Evolutionary conservation across 116 monocot genomes (phyloP), one percentile per base, ranked within the genome.

Genomic region (Trichopus zeylanicus): DNA sequence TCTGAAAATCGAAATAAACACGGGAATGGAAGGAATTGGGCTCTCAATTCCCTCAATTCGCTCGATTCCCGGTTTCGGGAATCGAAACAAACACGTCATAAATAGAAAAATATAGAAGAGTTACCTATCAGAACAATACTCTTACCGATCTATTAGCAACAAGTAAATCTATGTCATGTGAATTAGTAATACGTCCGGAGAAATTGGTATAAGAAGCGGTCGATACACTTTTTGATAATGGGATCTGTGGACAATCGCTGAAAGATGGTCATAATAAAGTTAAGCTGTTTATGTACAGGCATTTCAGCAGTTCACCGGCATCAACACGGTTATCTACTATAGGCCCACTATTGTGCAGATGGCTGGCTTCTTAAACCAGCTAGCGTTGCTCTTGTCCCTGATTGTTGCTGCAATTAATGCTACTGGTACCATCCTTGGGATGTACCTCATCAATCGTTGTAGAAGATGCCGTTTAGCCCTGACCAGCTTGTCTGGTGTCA

Each of bases 291-390:
- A 9, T 19, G 32, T 66, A 29, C 83, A 91, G 86, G 91, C 83
- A 12, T 86, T 86, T 56, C 91, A 91, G 70, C 91, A 91, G 57
- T 83, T 91, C 53, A 86, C 83, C 2, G 91, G 91, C 18, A 91
- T 91, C 56, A 91, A 91, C 67, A 91, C 91, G 0, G 91, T 91
- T 4, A 91, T 91, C 86, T 91, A 91, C 67, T 91, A 91, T 70
- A 83, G 86, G 52, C 91, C 91, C 22, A 91, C 91, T 5, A 91
- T 91, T 4, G 86, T 91, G 2, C 91, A 91, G 67, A 86, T 91
- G 86, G 91, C 91, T 31, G 91, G 91, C 16, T 86, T 86, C 21
- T 91, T 86, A 16, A 91, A 91, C 59, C 71, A 68, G 63, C 42
- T 80, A 2, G 91, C 86, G 1, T 67, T 91, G 2, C 75, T 80